Evolutionary conservation across 192 early-diverging fungal species (phyloP), one percentile per base, ranked within the genome.

Genomic region (Linnemannia exigua): DNA sequence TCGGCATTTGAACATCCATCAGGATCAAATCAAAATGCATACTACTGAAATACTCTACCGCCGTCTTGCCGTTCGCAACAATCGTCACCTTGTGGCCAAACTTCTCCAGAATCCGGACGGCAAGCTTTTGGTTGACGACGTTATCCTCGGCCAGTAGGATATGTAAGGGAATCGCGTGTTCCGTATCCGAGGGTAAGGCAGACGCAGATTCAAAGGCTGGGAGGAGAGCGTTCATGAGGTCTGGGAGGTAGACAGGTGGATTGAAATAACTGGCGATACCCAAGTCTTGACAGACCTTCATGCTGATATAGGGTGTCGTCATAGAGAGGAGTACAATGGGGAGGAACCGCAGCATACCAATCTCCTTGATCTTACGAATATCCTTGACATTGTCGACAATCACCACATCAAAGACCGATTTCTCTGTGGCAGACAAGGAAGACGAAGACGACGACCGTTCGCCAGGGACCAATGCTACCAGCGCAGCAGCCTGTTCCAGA

Each of bases 1-100:
- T 91, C 0, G 96, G 96, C 96, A 97, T 96, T 89, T 96, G 95
- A 12, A 96, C 94, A 77, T 97, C 96, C 96, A 97, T 97, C 63
- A 97, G 84, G 63, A 97, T 95, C 79, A 93, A n/a, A 75, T 92
- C 87, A 88, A 93, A 92, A 81, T 89, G 89, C 77, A 89, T 81
- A 74, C 84, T 33, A 74, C 90, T 87, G 54, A 95, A 94, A 12
- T 89, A 91, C 80, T 97, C 95, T 0, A 97, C 94, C 0, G 96
- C 96, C 77, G 92, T 70, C 87, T 95, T 90, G 28, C 96, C 96
- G 76, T 97, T 96, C 20, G 93, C 85, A 9, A 95, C 96, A 58
- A 96, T 94, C 74, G 91, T 90, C 38, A 94, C 94, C 74, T 91
- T 92, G 88, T 96, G 94, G 33, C 95, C 93, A 88, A 92, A 94